Conservation (phyloP, 768 basidiomycete species). For the Rhodotorula babjevae region DNA sequence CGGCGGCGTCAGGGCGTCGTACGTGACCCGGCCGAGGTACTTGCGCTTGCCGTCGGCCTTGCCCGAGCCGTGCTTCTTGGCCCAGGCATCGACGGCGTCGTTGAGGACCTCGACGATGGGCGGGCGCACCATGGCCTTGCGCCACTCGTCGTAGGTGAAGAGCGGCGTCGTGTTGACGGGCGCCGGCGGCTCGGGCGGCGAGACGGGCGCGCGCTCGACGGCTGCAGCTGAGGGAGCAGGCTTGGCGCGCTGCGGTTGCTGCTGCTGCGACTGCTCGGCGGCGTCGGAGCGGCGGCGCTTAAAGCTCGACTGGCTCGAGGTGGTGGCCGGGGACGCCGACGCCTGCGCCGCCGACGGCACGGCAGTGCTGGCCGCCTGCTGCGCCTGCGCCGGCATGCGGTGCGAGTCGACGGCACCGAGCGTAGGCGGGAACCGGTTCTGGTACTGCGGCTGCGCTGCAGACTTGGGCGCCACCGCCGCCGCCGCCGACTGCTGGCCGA, state of each 20-base stretch:
- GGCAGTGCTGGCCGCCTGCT: background rate
- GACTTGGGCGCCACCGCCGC: background rate
- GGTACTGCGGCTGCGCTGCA: background rate
- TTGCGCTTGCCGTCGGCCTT: background rate
- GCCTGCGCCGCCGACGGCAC: background rate
- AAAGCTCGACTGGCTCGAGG: background rate
- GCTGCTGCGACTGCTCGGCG: background rate
- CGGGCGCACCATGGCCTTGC: constrained; percentile 19
- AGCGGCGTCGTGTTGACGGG: background rate
- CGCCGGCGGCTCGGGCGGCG: background rate
- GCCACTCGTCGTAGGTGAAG: constrained; percentile 19
- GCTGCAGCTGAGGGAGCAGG: too few species aligned
- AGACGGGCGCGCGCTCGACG: background rate
- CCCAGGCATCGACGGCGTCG: constrained; percentile 8
- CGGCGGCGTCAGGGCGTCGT: constrained; percentile 36
- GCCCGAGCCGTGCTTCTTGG: background rate
- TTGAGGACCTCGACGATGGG: constrained; percentile 25
- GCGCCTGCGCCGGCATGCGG: background rate
- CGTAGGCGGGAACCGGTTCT: background rate
- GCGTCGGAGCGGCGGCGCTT: background rate
- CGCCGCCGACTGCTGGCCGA: background rate
- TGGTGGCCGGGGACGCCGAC: background rate
- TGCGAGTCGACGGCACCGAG: background rate
- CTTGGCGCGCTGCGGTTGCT: background rate
- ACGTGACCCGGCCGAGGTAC: constrained; percentile 38